These are phyloP conservation scores for Lentinula detonsa DNA, from an alignment of 768 basidiomycete species.

Conservation along the genomic window DNA sequence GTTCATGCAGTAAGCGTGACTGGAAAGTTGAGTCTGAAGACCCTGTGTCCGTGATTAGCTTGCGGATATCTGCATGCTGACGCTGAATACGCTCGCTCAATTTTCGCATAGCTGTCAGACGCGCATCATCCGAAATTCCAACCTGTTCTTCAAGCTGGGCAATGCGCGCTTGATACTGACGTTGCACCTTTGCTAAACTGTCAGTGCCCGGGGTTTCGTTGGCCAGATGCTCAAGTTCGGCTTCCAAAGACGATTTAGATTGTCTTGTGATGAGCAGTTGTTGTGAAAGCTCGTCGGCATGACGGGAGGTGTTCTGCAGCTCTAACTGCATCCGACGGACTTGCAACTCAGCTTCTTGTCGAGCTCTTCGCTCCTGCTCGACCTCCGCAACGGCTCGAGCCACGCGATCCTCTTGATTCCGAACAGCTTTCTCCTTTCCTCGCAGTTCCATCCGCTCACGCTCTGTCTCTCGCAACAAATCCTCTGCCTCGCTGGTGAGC, in stretches of 20 bases:
- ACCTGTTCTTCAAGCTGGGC: conserved; percentile 56
- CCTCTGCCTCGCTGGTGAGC: conserved; percentile 76
- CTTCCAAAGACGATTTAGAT: conserved; percentile 62
- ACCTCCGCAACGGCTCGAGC: conserved; percentile 49
- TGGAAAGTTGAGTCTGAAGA: conserved; percentile 60
- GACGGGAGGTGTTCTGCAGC: conserved; percentile 46
- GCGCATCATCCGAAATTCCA: conserved; percentile 47
- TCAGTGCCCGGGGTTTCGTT: conserved; percentile 49
- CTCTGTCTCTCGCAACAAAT: conserved; percentile 69
- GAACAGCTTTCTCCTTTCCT: conserved; percentile 60
- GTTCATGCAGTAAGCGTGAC: conserved; percentile 52
- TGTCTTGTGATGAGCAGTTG: conserved; percentile 47
- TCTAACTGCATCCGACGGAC: conserved; percentile 56
- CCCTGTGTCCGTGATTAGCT: conserved; percentile 51
- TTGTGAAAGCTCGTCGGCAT: conserved; percentile 49
- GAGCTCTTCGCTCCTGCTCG: conserved; percentile 61
- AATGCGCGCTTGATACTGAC: conserved; percentile 59
- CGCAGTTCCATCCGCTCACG: conserved; percentile 60
- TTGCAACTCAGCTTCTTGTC: conserved; percentile 61
- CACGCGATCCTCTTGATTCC: conserved; percentile 56
- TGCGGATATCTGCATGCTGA: conserved; percentile 68
- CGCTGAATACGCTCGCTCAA: conserved; percentile 59
- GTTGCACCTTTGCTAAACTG: conserved; percentile 54
- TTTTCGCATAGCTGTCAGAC: conserved; percentile 37
- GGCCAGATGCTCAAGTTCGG: conserved; percentile 60